Conservation (phyloP, 352 stramenopile genomes). For the Paralagenidium karlingii region DNA sequence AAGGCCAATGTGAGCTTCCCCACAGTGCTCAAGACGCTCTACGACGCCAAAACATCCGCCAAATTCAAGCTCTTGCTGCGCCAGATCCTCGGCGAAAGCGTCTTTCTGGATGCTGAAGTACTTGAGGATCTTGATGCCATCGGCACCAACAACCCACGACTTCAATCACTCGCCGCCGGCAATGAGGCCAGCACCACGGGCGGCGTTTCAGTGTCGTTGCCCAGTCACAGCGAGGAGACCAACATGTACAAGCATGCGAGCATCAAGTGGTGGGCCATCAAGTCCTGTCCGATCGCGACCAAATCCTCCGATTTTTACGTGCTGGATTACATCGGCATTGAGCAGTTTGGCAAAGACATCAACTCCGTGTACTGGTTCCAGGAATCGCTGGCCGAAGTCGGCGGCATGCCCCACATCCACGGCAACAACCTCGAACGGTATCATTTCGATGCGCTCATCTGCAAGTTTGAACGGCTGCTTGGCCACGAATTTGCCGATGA, state of each 20-base stretch:
- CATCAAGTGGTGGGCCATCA: constrained; percentile 85
- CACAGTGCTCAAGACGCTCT: constrained; percentile 74
- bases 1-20: constrained; percentile 64
- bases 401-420: constrained; percentile 70
- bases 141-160: constrained; percentile 52
- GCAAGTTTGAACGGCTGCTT: constrained; percentile 69
- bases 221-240: constrained; percentile 26
- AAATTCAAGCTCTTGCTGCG: constrained; percentile 80
- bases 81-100: constrained; percentile 66
- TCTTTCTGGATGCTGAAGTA: constrained; percentile 75
- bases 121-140: constrained; percentile 74
- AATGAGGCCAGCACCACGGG: background rate
- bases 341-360: constrained; percentile 59
- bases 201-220: background rate
- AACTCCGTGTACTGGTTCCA: constrained; percentile 79
- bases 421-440: constrained; percentile 68
- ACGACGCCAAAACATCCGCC: constrained; percentile 71
- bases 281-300: constrained; percentile 57
- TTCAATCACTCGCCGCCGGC: constrained; percentile 11
- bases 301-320: constrained; percentile 83
- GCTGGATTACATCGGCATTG: constrained; percentile 79
- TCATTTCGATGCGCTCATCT: constrained; percentile 75
- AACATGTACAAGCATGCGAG: constrained; percentile 79
- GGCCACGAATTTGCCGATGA: constrained; percentile 55
- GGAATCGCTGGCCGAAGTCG: constrained; percentile 69